These are phyloP conservation scores for Hortaea werneckii DNA, from an alignment of 2,329 filamentous ascomycete species.

Conservation along the genomic window DNA sequence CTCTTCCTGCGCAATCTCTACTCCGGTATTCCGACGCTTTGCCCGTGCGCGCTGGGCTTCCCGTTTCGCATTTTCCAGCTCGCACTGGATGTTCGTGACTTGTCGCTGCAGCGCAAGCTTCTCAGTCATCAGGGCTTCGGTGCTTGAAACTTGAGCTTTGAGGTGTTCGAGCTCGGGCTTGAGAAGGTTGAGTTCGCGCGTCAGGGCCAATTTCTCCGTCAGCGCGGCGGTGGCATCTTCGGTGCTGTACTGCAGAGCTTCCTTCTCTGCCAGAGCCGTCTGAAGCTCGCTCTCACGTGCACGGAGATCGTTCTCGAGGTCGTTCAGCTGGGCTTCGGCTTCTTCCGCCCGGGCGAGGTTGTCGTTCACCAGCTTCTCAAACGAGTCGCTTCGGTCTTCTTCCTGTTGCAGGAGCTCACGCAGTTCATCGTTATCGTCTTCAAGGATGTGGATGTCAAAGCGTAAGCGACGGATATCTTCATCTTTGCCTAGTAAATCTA, in stretches of 20 bases:
- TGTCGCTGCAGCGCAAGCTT: constrained; percentile 73
- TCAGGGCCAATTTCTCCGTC: constrained; percentile 52
- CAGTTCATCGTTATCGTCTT: constrained; percentile 62
- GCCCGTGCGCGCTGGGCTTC: constrained; percentile 48
- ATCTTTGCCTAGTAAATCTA: constrained; percentile 60
- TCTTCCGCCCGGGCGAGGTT: constrained; percentile 38
- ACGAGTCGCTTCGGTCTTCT: constrained; percentile 48
- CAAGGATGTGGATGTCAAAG: constrained; percentile 59
- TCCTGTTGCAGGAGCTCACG: constrained; percentile 52
- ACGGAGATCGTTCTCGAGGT: constrained; percentile 42
- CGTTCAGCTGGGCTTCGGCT: constrained; percentile 34
- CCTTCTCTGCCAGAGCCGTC: constrained; percentile 58
- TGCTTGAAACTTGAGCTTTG: constrained; percentile 46
- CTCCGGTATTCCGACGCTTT: constrained; percentile 40
- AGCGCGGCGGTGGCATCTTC: constrained; percentile 62
- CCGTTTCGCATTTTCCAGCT: constrained; percentile 74
- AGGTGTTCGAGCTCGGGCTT: constrained; percentile 55
- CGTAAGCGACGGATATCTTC: constrained; percentile 63
- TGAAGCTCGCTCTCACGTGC: constrained; percentile 45
- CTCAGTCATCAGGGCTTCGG: constrained; percentile 63
- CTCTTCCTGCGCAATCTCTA: constrained; percentile 34
- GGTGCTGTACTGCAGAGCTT: constrained; percentile 55
- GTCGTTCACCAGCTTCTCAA: constrained; percentile 42
- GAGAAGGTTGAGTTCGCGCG: constrained; percentile 48
- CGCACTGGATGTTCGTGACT: constrained; percentile 64